Evolutionary conservation across 371 early-diverging fungal genomes (phyloP).

Genomic region (Syncephalastrum racemosum): DNA sequence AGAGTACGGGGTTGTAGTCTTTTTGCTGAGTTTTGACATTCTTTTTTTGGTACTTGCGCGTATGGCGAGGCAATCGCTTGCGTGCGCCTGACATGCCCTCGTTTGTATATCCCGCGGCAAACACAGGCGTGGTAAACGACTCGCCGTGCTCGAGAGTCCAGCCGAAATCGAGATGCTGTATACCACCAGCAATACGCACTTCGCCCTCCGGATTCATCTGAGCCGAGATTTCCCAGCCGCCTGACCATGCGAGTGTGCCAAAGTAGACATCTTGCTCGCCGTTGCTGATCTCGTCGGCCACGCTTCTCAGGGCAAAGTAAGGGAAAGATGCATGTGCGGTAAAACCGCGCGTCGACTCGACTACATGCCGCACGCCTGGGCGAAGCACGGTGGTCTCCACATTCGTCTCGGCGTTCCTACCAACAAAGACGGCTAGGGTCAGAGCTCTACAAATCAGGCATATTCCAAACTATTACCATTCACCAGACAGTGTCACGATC

Average conservation of each 20-base stretch:
- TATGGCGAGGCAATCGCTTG: constrained; percentile 22
- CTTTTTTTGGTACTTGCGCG: constrained; percentile 11
- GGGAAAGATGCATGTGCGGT: constrained; percentile 41
- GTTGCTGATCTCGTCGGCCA: constrained; percentile 13
- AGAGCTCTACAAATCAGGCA: not conserved
- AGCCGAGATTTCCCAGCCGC: constrained; percentile 35
- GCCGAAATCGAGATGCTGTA: constrained; percentile 36
- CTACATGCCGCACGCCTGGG: constrained; percentile 24
- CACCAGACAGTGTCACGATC: constrained; percentile 36
- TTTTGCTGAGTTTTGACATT: constrained; percentile 14
- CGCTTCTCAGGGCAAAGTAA: constrained; percentile 35
- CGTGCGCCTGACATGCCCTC: constrained; percentile 40
- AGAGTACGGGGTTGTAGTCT: constrained; percentile 29
- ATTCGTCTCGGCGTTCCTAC: constrained; percentile 27
- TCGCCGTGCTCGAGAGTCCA: constrained; percentile 16
- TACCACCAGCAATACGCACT: constrained; percentile 31
- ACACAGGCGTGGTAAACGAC: constrained; percentile 16
- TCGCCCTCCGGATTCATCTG: constrained; percentile 25
- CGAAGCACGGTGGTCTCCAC: constrained; percentile 22
- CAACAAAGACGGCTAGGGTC: not conserved
- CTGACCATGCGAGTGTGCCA: constrained; percentile 46
- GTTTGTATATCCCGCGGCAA: constrained; percentile 32
- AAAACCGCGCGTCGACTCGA: constrained; percentile 34
- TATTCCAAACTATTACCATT: too few species aligned
- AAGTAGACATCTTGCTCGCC: constrained; percentile 31